Base-by-base conservation (phyloP, 495 filamentous ascomycete species). In the Neurospora intermedia region DNA sequence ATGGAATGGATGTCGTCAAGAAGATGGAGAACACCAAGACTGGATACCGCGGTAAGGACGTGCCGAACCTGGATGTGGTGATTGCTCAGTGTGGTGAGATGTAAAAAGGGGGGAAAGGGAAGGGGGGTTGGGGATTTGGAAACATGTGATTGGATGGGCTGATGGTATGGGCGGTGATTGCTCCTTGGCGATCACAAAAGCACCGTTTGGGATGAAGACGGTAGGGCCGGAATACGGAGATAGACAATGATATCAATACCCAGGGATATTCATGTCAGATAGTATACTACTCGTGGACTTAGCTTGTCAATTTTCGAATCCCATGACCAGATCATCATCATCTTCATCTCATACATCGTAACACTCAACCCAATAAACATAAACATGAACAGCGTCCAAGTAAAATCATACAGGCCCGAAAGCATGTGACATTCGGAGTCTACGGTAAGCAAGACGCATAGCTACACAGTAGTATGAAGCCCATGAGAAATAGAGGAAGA, bases 21-120 rank as follows among this genome's bases (percentile, higher is more conserved):
- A 99, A 97, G 87, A 89, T 99, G 75, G 96, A 98, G 85, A 89
- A 91, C 71, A 93, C 92, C 59, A 91, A 95, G 79, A 94, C 93
- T 31, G 89, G 89, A 23, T 81, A 84, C 70, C 87, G 85, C 27
- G 87, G 90, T 70, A 87, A 90, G 78, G 94, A 97, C 74, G 90
- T 91, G 76, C 96, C 95, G 10, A 91, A 90, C 71, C 83, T 94
- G 78, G 96, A 98, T 83, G 91, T 98, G 3, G 87, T 91, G 13
- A 91, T 99, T 77, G 86, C 88, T 18, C 90, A 94, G 82, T 98
- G 96, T 79, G 96, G 96, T 27, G 92, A 96, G 83, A 94, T 96
- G 92, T 96, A 83, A 6, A 38, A 31, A 86, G 45, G 3, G 9
- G 7, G 43, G 7, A 6, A n/a, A 45, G 9, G 27, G 27, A 27